These are phyloP conservation scores for Calonectria pauciramosa DNA, from an alignment of 2,329 filamentous ascomycete genomes.

Conservation along the genomic window DNA sequence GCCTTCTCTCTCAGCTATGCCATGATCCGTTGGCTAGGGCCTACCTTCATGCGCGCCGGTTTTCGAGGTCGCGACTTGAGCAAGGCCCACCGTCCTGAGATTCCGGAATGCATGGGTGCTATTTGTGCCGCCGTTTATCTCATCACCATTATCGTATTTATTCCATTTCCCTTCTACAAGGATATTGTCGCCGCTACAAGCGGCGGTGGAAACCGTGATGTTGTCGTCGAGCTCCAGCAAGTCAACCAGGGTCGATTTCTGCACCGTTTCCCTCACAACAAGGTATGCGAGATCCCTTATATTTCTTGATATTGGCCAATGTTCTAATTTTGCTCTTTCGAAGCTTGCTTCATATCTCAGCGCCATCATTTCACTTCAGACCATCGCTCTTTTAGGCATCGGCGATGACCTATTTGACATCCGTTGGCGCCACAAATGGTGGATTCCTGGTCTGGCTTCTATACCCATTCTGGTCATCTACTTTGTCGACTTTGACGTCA, in stretches of 20 bases:
- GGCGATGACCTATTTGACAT: constrained; percentile 98
- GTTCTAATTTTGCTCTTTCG: neutral
- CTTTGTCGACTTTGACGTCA: constrained; percentile 98
- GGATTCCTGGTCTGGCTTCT: constrained; percentile 94
- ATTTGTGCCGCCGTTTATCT: constrained; percentile 95
- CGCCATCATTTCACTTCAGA: constrained; percentile 92
- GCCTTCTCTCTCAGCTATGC: constrained; percentile 87
- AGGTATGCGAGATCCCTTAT: constrained; percentile 66
- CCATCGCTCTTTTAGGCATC: constrained; percentile 90
- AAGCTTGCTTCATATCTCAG: constrained; percentile 95
- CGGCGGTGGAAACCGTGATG: constrained; percentile 91
- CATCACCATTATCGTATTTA: constrained; percentile 89
- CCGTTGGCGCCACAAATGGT: constrained; percentile 98
- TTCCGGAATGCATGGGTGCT: constrained; percentile 97
- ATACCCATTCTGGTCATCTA: constrained; percentile 97
- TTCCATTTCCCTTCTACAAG: constrained; percentile 98
- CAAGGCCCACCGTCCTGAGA: constrained; percentile 77
- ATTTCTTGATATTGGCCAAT: neutral
- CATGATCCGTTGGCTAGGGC: constrained; percentile 93
- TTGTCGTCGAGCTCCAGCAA: constrained; percentile 79
- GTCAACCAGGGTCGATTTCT: constrained; percentile 87
- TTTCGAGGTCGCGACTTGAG: constrained; percentile 92
- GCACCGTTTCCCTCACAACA: constrained; percentile 94
- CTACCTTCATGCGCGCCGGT: constrained; percentile 88
- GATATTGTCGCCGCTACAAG: constrained; percentile 96